Base-by-base conservation (phyloP, 2,329 filamentous ascomycete genomes). In the Phyllosticta citribraziliensis region DNA sequence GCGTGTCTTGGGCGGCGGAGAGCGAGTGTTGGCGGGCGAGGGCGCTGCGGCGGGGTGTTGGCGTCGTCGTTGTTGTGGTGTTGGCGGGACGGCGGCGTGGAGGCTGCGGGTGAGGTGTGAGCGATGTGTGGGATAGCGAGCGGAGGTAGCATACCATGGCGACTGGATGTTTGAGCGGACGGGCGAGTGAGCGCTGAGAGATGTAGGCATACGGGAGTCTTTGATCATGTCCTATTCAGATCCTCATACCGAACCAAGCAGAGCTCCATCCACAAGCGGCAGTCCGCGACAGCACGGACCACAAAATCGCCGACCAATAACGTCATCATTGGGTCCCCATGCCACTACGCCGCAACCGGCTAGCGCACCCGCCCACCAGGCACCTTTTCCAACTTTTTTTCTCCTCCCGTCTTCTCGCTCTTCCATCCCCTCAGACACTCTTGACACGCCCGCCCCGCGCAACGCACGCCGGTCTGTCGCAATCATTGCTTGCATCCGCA, bases 21-120 rank as follows among this genome's bases (percentile, higher is more conserved):
- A 97, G 85, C 73, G 91, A 87, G 81, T 97, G 86, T 71, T 96
- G 91, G 76, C 92, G 93, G 30, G 93, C 93, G 68, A 97, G 89
- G 74, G 91, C 95, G 63, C 92, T 96, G 69, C 85, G 85, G 64
- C 88, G 88, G 19, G 40, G 25, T 54, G 40, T 17, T 9, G 47
- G 20, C 5, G 53, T 35, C 17, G 54, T 33, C 33, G 40, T n/a
- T n/a, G 53, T 2, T 3, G 54, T 14, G 25, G 54, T 35, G 27
- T 50, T 17, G 35, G 55, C 50, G 51, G 51, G 33, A 51, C 51
- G 51, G 11, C 52, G 52, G 50, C 57, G 57, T n/a, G 33, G 50
- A 8, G 60, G 33, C 33, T 54, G 22, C 22, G 14, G 52, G 51
- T 12, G 9, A 25, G 19, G 22, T n/a, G 24, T 24, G 17, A 17